Base-by-base conservation (phyloP, 1,284 basidiomycete species). In the Serendipita sp. region DNA sequence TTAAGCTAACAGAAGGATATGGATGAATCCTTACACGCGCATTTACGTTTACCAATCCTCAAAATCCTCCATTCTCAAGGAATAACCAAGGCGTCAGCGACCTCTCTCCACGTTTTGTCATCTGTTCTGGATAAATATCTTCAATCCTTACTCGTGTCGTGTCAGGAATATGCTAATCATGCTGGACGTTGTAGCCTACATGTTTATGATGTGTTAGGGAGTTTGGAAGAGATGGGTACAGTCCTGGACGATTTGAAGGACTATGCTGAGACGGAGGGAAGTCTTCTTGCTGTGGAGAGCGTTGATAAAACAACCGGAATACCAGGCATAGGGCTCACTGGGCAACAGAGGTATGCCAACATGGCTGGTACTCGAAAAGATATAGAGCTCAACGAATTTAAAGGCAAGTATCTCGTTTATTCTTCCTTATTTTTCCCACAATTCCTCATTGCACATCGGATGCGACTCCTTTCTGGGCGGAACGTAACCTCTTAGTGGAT, bases 211-310 rank as follows among this genome's bases (percentile, higher is more conserved):
- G 29, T 58, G 53, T 30, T 58, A n/a, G 15, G 10, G 10, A 58
- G 53, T 32, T 32, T 58, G 29, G 53, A 58, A n/a, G 53, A 58
- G 53, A 58, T 58, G 53, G 53, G 53, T n/a, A 58, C 29, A n/a
- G n/a, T 35, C n/a, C 53, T 58, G 32, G 53, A 58, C 15, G 53
- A 58, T 32, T n/a, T 58, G 8, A 8, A 29, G n/a, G 53, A 58
- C 32, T 58, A 58, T 35, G 22, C 32, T n/a, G 53, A 58, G 53
- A 34, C 32, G 8, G 53, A 58, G 10, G 26, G 53, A 32, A 32
- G 53, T 30, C 22, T 58, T 58, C 53, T n/a, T 10, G 4, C n/a
- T 4, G 17, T 4, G 32, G 53, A 26, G 17, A 34, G 53, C 10
- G 53, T 35, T 10, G 53, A 17, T 10, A 49, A 29, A 58, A 22